Evolutionary conservation across 2,329 filamentous ascomycete genomes (phyloP).

Genomic region (Zymoseptoria passerinii): DNA sequence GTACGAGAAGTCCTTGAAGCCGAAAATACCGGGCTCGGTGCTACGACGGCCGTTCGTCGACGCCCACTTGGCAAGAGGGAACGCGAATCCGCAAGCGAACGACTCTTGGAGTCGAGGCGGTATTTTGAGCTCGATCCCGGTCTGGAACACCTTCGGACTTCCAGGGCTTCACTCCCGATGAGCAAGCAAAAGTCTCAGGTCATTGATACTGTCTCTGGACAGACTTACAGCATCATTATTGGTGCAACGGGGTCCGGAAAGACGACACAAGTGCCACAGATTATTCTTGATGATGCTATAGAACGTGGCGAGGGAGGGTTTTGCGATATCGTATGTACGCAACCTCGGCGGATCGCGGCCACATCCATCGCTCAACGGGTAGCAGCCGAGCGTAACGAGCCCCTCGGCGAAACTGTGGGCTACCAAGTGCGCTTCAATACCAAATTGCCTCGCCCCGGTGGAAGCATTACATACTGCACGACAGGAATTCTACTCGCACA

Average conservation of each 20-base stretch:
- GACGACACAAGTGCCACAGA: constrained; percentile 46
- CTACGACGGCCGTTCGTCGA: constrained; percentile 3
- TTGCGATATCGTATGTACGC: constrained; percentile 45
- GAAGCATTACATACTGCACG: constrained; percentile 44
- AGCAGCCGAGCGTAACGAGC: constrained; percentile 38
- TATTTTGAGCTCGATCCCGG: constrained; percentile 13
- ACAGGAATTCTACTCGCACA: constrained; percentile 42
- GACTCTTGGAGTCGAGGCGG: constrained; percentile 11
- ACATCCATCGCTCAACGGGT: constrained; percentile 41
- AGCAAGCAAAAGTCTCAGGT: constrained; percentile 20
- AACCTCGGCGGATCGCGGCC: constrained; percentile 42
- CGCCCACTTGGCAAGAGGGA: background rate
- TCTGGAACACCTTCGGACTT: constrained; percentile 19
- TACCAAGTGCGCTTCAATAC: constrained; percentile 40
- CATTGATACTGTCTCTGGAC: constrained; percentile 26
- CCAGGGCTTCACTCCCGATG: constrained; percentile 35
- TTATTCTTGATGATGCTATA: constrained; percentile 44
- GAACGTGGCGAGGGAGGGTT: constrained; percentile 30
- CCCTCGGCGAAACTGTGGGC: constrained; percentile 36
- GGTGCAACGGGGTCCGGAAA: constrained; percentile 43
- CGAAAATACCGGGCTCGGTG: constrained; percentile 7
- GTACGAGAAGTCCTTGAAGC: constrained; percentile 17
- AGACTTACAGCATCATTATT: constrained; percentile 39
- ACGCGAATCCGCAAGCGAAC: constrained; percentile 3
- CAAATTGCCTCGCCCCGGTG: constrained; percentile 26